A percentile compares a stretch with the other conserved stretches of the same genome.
Conservation (phyloP, 2,329 filamentous ascomycete species). For the Ceratocystis colombiana region DNA sequence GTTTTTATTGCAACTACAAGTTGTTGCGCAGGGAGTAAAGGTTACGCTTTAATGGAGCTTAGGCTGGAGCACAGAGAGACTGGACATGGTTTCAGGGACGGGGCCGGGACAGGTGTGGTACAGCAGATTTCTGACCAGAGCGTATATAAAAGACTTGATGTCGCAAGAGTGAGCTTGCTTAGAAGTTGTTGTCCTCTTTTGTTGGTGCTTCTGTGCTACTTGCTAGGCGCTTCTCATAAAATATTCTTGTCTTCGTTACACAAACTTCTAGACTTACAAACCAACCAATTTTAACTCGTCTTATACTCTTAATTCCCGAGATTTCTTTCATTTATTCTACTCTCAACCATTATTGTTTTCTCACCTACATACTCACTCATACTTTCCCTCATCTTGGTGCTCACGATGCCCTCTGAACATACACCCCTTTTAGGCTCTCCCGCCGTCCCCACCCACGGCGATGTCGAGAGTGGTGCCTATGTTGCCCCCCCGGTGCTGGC, state of each 20-base stretch:
- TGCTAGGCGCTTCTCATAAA: too few relatives aligned
- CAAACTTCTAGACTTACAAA: neutral
- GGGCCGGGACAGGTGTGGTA: neutral
- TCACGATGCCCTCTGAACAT: slow-evolving; percentile 14
- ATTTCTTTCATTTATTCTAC: neutral
- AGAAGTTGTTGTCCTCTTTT: too few relatives aligned
- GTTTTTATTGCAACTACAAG: slow-evolving; percentile 12
- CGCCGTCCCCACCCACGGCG: neutral
- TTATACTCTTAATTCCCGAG: neutral
- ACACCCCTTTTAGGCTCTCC: slow-evolving; percentile 17
- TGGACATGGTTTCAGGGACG: neutral
- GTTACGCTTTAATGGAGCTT: neutral
- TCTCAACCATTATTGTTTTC: neutral
- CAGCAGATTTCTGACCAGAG: neutral
- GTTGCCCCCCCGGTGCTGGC: neutral
- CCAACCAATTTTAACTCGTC: too few relatives aligned
- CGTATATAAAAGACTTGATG: neutral
- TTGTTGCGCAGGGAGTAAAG: neutral
- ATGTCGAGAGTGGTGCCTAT: slow-evolving; percentile 18
- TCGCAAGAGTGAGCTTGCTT: too few relatives aligned
- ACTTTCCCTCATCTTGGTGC: neutral
- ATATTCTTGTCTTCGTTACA: too few relatives aligned
- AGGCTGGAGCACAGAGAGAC: neutral
- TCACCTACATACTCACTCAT: neutral
- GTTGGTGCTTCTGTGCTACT: too few relatives aligned